Conservation (phyloP, 495 filamentous ascomycete species). For the Talaromyces stipitatus region DNA sequence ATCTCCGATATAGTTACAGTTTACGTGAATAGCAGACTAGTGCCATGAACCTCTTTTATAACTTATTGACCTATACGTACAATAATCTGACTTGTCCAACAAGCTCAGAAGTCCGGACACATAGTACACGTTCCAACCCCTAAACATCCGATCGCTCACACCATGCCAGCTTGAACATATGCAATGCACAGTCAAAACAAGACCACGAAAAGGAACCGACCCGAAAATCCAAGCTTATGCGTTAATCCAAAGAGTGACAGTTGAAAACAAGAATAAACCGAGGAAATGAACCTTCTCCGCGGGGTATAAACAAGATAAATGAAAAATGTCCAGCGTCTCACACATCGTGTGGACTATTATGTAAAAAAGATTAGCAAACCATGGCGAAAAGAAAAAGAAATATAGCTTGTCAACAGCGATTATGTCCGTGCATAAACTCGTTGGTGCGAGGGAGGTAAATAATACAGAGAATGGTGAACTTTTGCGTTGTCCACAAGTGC, state of each 20-base stretch:
- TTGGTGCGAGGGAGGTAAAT: neutral
- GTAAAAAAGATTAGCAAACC: neutral
- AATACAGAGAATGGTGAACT: neutral
- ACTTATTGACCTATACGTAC: neutral
- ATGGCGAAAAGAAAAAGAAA: neutral
- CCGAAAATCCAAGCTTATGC: neutral
- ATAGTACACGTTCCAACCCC: neutral
- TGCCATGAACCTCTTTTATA: neutral
- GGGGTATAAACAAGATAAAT: neutral
- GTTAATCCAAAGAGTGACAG: neutral
- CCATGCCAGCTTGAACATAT: neutral
- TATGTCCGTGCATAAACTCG: constrained; percentile 5
- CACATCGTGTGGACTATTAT: constrained; percentile 4
- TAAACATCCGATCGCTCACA: neutral
- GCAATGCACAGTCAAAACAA: constrained; percentile 1
- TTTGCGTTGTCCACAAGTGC: neutral
- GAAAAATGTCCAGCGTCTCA: neutral
- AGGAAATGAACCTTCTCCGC: neutral
- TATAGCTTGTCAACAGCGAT: neutral
- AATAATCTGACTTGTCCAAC: neutral
- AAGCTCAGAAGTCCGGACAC: neutral
- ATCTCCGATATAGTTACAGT: no score
- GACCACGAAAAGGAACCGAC: neutral
- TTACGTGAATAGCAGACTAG: no score
- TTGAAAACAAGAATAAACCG: neutral